Evolutionary conservation across 768 basidiomycete genomes (phyloP).

Genomic region (Pleurotus platypus): DNA sequence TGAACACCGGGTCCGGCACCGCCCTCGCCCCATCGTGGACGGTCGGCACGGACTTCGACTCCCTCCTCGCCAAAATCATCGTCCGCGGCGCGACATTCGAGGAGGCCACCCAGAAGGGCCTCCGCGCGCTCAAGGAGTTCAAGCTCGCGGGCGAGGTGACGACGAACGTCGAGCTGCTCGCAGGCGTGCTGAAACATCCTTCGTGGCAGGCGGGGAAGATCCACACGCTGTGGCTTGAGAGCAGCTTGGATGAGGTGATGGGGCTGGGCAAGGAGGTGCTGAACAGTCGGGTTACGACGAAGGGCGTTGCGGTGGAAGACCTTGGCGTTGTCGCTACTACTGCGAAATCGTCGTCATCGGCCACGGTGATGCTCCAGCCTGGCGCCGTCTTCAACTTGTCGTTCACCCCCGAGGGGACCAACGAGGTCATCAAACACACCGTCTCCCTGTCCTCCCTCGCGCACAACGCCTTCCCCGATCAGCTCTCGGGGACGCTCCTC

Average conservation of each 20-base stretch:
- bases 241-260: slow-evolving; percentile 21
- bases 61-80: slow-evolving; percentile 81
- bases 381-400: slow-evolving; percentile 32
- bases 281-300: neutral
- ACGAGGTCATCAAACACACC: slow-evolving; percentile 22
- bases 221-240: slow-evolving; percentile 36
- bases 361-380: slow-evolving; percentile 24
- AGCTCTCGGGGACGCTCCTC: slow-evolving; percentile 29
- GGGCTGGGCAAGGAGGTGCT: slow-evolving; percentile 13
- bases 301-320: neutral
- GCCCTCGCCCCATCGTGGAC: slow-evolving; percentile 15
- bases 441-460: slow-evolving; percentile 27
- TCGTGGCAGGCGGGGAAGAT: slow-evolving; percentile 26
- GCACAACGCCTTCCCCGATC: slow-evolving; percentile 32
- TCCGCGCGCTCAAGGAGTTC: slow-evolving; percentile 79
- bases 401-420: slow-evolving; percentile 13
- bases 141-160: slow-evolving; percentile 55
- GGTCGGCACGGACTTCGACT: slow-evolving; percentile 79
- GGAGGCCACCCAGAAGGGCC: slow-evolving; percentile 80
- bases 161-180: slow-evolving; percentile 29
- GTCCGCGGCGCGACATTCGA: slow-evolving; percentile 79
- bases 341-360: neutral
- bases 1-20: slow-evolving; percentile 71
- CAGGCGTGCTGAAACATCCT: slow-evolving; percentile 25
- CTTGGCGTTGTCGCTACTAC: neutral